phyloP scores from a whole-genome alignment of 2,329 filamentous ascomycete genomes.

The Escovopsis sp. region DNA sequence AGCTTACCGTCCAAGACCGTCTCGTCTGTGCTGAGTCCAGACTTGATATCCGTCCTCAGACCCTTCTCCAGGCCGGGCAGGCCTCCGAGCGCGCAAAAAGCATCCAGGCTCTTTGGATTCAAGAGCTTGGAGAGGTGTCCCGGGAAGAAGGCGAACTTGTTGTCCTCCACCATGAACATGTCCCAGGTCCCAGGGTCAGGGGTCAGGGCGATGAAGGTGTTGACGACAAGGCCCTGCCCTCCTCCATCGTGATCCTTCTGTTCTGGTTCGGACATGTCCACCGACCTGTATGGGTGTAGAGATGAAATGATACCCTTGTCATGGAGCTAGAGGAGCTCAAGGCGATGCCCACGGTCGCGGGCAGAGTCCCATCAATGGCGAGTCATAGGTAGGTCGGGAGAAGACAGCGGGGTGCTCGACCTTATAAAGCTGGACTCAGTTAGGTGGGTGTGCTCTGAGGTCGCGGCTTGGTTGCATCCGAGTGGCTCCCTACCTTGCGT shows the following conservation, averaged over 20 bases:
- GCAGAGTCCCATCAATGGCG: too few relatives aligned
- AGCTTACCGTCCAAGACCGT: constrained; percentile 46
- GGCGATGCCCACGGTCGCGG: too few relatives aligned
- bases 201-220: constrained; percentile 18
- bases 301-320: too few relatives aligned
- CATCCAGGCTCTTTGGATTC: constrained; percentile 63
- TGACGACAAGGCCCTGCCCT: constrained; percentile 7
- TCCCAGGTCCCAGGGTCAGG: constrained; percentile 56
- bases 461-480: too few relatives aligned
- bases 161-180: constrained; percentile 24
- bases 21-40: constrained; percentile 60
- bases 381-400: too few relatives aligned
- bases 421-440: too few relatives aligned
- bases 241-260: background rate
- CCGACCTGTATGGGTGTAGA: too few relatives aligned
- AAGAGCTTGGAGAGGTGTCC: constrained; percentile 59
- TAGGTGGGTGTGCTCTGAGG: too few relatives aligned
- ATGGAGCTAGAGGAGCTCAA: too few relatives aligned
- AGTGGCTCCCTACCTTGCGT: too few relatives aligned
- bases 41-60: constrained; percentile 46
- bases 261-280: too few relatives aligned
- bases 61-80: constrained; percentile 60
- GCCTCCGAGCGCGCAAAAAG: constrained; percentile 63
- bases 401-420: too few relatives aligned
- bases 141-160: constrained; percentile 2